Evolutionary conservation across 352 stramenopile genomes (phyloP), one percentile per base, ranked within the genome.

Genomic region (Stephanocyclus meneghinianus): DNA sequence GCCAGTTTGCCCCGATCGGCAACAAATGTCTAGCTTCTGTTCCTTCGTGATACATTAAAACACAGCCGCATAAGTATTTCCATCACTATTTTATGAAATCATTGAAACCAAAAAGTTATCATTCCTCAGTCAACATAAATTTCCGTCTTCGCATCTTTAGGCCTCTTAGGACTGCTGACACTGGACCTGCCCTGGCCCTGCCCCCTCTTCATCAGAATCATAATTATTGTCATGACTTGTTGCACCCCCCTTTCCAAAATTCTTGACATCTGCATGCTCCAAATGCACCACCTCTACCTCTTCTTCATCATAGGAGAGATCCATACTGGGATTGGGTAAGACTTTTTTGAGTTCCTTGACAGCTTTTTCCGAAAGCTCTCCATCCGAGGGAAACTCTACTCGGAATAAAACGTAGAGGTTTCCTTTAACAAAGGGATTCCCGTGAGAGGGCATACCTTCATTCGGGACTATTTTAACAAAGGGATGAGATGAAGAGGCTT

Each of bases 391-490:
- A 56, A 93, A 94, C 82, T 92, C 95, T 59, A 97, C 94, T 30
- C 96, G 95, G 86, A 99, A 99, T 97, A 98, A 35, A 73, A 99
- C 96, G 50, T 99, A 98, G 26, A 99, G 90, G 74, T 98, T 95
- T 11, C 97, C 97, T 89, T 98, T 97, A n/a, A 98, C 95, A 81
- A 98, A 99, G 21, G 96, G 96, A 89, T 98, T 98, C 57, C 97
- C 96, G 80, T 97, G 92, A 40, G 95, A 96, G 16, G 97, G 97
- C 97, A 99, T 99, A 55, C 97, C 97, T 80, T 99, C 97, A 80
- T 95, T 93, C 53, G 95, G 89, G 40, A 99, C 92, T 32, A 95
- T 91, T 89, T 98, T 98, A 74, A 98, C 94, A 86, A 87, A 92
- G 0, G 87, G 88, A 62, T 92, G 61, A 3, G 65, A 78, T 48